Evolutionary conservation across 2,329 filamentous ascomycete species (phyloP).

Genomic region (Alternaria sp.): DNA sequence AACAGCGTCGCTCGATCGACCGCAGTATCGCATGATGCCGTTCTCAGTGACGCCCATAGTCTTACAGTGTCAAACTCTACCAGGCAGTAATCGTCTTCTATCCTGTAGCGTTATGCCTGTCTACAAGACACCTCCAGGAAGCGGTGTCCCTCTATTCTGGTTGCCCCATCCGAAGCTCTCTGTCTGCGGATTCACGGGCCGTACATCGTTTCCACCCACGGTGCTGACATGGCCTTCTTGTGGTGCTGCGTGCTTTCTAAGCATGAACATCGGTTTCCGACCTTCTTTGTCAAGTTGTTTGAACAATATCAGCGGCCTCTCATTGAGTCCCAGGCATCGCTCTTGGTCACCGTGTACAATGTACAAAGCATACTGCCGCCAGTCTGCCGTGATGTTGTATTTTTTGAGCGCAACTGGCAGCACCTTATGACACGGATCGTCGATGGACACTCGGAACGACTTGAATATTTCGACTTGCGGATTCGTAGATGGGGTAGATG

Average conservation of each 20-base stretch:
- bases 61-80: slow-evolving; percentile 11
- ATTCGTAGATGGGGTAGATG: slow-evolving; percentile 49
- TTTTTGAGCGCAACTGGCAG: slow-evolving; percentile 94
- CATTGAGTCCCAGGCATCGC: slow-evolving; percentile 87
- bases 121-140: slow-evolving; percentile 37
- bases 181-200: slow-evolving; percentile 31
- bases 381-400: slow-evolving; percentile 98
- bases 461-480: slow-evolving; percentile 94
- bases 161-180: slow-evolving; percentile 36
- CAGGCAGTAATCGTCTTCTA: slow-evolving; percentile 1
- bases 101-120: background rate
- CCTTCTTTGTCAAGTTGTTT: slow-evolving; percentile 98
- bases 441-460: slow-evolving; percentile 96
- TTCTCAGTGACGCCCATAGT: background rate
- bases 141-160: slow-evolving; percentile 35
- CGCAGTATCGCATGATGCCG: background rate
- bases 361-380: slow-evolving; percentile 96
- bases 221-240: slow-evolving; percentile 57
- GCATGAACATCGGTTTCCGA: slow-evolving; percentile 99
- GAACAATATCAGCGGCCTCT: slow-evolving; percentile 94
- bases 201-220: slow-evolving; percentile 48
- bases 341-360: slow-evolving; percentile 99
- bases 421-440: slow-evolving; percentile 97
- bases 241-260: slow-evolving; percentile 72
- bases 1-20: background rate